phyloP scores from a whole-genome alignment of 306 rosid genomes.

The Citrullus mucosospermus region DNA sequence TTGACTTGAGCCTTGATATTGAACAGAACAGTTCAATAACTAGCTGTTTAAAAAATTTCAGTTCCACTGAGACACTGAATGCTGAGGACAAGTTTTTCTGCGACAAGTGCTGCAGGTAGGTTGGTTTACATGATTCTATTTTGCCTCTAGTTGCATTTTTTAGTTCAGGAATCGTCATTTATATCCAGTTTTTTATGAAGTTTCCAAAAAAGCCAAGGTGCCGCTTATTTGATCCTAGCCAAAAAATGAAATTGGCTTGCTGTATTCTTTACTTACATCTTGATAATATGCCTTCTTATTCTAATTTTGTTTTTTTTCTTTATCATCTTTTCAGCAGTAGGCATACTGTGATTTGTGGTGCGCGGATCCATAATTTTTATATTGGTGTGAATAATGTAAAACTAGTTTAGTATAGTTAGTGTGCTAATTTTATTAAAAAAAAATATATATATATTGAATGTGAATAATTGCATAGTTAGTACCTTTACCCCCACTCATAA shows the following conservation, averaged over 20 bases:
- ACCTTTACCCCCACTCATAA: background rate
- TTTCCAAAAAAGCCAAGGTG: background rate
- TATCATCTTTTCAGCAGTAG: background rate
- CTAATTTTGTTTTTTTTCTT: background rate
- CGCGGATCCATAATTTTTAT: background rate
- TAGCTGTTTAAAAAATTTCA: constrained; percentile 96
- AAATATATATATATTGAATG: background rate
- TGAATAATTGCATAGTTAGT: background rate
- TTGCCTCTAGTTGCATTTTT: background rate
- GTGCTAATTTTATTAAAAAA: background rate
- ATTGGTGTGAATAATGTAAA: background rate
- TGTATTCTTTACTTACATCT: background rate
- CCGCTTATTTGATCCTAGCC: background rate
- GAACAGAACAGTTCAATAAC: constrained; percentile 99
- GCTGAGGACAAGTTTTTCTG: constrained; percentile 98
- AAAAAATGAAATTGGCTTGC: background rate
- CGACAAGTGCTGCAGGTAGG: constrained; percentile 98
- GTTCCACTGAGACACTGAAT: constrained; percentile 93
- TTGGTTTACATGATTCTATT: background rate
- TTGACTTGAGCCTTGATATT: constrained; percentile 96
- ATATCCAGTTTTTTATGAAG: background rate
- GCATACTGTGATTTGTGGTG: background rate
- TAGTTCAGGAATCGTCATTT: background rate
- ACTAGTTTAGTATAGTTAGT: background rate
- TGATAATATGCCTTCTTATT: background rate